Base-by-base conservation (phyloP, 2,329 filamentous ascomycete species). In the Alternaria conjuncta region DNA sequence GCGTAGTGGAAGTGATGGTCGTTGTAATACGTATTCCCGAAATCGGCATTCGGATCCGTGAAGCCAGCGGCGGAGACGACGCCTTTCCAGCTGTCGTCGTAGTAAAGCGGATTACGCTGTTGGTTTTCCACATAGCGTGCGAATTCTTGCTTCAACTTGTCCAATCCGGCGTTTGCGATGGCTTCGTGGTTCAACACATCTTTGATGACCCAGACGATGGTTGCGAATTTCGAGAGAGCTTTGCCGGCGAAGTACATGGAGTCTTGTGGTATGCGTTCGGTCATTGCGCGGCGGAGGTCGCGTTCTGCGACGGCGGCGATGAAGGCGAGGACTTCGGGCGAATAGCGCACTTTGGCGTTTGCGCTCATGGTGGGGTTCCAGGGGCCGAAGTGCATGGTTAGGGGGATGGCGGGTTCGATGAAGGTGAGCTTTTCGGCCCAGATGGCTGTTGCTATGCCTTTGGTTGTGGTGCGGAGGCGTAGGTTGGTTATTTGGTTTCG, bases 181-280 rank as follows among this genome's bases (percentile, higher is more conserved):
- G 61, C 80, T 36, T 84, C 85, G 36, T 86, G 89, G 82, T 86
- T 36, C 83, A 92, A 74, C 84, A 90, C 56, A 84, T 87, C 60
- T 83, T 89, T 68, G 32, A 80, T 71, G 1, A 81, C 75, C 73
- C 81, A 84, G n/a, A 80, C 56, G 7, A 84, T 79, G 3, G 79
- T 79, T 0, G 84, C 83, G 55, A 84, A 83, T 55, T 74, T 78
- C 2, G 75, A 71, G 3, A 81, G 68, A 0, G 77, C 75, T 67
- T 84, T 98, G 71, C 96, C 96, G 70, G 92, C 92, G 79, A 91
- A 97, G 80, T 98, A 98, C 89, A 97, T 94, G 41, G 93, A 97
- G 76, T 95, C 87, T 36, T 92, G 83, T 67, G 96, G 88, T 6
- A 89, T 88, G 74, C 96, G 90, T 0, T 83, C 82, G n/a, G 84